A percentile compares a stretch with the other conserved stretches of the same genome.
phyloP scores from a whole-genome alignment of 2,329 filamentous ascomycete species.

The Aspergillus clavatus region DNA sequence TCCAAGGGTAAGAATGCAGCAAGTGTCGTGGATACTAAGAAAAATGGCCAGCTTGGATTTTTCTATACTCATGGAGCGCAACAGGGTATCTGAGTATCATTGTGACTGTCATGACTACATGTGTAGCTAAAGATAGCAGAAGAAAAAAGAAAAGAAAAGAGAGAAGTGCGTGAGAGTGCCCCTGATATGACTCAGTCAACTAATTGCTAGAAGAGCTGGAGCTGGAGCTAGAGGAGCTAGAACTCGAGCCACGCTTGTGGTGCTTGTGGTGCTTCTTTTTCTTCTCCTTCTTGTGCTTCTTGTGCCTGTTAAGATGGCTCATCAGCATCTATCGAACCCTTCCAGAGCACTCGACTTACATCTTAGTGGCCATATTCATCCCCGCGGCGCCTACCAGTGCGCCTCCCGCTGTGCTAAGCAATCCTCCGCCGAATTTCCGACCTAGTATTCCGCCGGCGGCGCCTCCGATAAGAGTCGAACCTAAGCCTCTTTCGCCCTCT shows the following conservation, averaged over 20 bases:
- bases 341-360: constrained; percentile 17
- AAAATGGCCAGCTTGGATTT: background rate
- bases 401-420: constrained; percentile 31
- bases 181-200: background rate
- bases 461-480: constrained; percentile 34
- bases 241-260: constrained; percentile 12
- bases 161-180: background rate
- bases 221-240: constrained; percentile 14
- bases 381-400: constrained; percentile 31
- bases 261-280: constrained; percentile 20
- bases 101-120: background rate
- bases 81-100: background rate
- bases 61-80: background rate
- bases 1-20: background rate
- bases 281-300: constrained; percentile 22
- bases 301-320: constrained; percentile 15
- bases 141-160: background rate
- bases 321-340: constrained; percentile 5
- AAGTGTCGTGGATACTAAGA: background rate
- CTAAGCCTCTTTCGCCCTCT: constrained; percentile 33
- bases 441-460: constrained; percentile 34
- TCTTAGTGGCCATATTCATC: constrained; percentile 26
- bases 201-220: constrained; percentile 3
- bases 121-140: background rate
- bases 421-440: constrained; percentile 32